Evolutionary conservation across 2,329 filamentous ascomycete species (phyloP), one percentile per base, ranked within the genome.

Genomic region (Ascochyta rabiei): DNA sequence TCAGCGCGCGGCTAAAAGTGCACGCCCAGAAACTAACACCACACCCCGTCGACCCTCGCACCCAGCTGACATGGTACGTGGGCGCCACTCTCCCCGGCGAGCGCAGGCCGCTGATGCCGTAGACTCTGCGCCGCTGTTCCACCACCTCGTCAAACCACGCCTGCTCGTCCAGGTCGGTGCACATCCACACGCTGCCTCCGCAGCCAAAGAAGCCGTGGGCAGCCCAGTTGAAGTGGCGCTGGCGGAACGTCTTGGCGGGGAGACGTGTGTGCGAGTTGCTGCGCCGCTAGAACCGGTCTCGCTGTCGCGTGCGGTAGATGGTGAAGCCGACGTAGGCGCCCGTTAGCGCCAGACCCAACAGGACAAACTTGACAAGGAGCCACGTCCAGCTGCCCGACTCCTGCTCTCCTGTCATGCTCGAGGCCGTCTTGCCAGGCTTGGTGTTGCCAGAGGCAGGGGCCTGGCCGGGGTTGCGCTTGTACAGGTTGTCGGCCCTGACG

Each of bases 271-370:
- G 41, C 33, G 38, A 30, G 38, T 10, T 13, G 28, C 19, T 40
- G 40, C 53, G 57, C 59, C 34, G 43, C 67, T 70, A 82, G 57
- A 82, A 82, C 62, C 80, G 70, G 65, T 78, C 70, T 57, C 74
- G 67, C 68, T 76, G 74, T 75, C 83, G 86, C 60, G 89, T 76
- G 71, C 93, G 85, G 79, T 90, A 99, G 40, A 88, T 84, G 6
- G 92, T 97, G 74, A 84, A 98, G 24, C 91, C 93, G 39, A 92
- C 86, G 74, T 98, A 99, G 4, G 75, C 89, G 63, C 89, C 93
- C 9, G 82, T 89, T 39, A 88, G 66, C 15, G 86, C 84, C 26
- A 87, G 74, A 60, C 89, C 80, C 76, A 96, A 89, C 56, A 96
- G 69, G 55, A 98, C 72, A 59, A 91, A 81, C 85, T 97, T 98